Evolutionary conservation across 2,329 filamentous ascomycete species (phyloP), one percentile per base, ranked within the genome.

Genomic region (Dissoconium aciculare): DNA sequence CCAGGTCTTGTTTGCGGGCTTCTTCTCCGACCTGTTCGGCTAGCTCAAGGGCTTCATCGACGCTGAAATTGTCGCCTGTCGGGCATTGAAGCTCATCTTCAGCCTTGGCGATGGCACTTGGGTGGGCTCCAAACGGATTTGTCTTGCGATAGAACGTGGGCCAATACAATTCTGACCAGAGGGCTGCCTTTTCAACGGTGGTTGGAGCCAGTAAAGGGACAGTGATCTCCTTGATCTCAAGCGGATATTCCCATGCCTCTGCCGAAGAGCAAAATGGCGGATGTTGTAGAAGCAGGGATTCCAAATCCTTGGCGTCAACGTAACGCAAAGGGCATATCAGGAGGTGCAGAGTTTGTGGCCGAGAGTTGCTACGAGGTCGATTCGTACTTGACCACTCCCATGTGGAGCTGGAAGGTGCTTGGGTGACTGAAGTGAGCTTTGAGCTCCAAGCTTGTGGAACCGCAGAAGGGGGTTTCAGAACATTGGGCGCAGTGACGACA

Each of bases 101-200:
- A 15, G 76, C 73, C 36, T 77, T 72, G 25, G 69, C 62, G 33
- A 87, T 71, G 50, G 79, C 69, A 47, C 74, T 72, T 38, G 81
- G 81, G 50, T 91, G 82, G 11, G 82, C 81, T 3, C 82, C 82
- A 36, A 85, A 79, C 2, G 81, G 81, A 49, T 89, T 89, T 42
- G 78, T 85, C 59, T 84, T 84, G 40, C 81, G 77, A 58, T 89
- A 91, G 28, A 85, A 71, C 2, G 76, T 78, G 9, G 82, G 82
- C 82, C 82, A 91, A 53, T 82, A 87, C 43, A 75, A 66, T 17
- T 69, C 62, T 15, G 73, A 77, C 80, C 80, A 89, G 50, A 71
- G 61, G 15, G 69, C 69, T 5, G 82, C 79, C 53, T 87, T 79
- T 23, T 76, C 64, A 42, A 76, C 69, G 3, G 78, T 85, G 4